phyloP scores from a whole-genome alignment of 2,329 filamentous ascomycete species.

The Rhexocercosporidium sp. region DNA sequence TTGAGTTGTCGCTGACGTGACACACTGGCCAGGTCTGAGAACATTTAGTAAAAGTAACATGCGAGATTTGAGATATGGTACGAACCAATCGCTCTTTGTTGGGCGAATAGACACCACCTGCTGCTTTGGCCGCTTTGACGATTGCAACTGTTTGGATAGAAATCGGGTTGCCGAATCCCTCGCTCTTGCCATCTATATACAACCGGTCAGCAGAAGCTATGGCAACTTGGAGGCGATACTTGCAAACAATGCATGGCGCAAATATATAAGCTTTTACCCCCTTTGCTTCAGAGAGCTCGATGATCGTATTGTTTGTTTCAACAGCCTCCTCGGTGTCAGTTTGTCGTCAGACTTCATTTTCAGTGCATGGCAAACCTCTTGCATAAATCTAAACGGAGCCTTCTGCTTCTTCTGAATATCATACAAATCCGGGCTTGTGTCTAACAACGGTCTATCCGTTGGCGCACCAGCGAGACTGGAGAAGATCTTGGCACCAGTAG shows the following conservation, averaged over 20 bases:
- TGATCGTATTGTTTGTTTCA: background rate
- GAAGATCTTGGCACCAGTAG: constrained; percentile 8
- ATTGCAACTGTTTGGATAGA: constrained; percentile 3
- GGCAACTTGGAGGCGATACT: background rate
- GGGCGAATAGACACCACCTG: background rate
- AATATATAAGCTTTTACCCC: background rate
- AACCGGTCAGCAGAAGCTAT: background rate
- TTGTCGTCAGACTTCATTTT: background rate
- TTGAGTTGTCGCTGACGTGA: background rate
- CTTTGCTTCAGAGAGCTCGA: background rate
- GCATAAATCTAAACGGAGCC: background rate
- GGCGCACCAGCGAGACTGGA: background rate
- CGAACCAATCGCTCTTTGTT: background rate
- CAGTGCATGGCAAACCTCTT: background rate
- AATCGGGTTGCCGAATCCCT: background rate
- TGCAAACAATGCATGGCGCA: background rate
- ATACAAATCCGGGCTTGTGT: background rate
- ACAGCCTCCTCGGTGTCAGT: background rate
- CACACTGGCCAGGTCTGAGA: constrained; percentile 1
- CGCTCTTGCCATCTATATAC: background rate
- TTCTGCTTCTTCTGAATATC: background rate
- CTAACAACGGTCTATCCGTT: background rate
- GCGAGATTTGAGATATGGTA: background rate
- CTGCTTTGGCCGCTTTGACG: constrained; percentile 4
- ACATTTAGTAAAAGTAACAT: background rate